Base-by-base conservation (phyloP, 257 asterid genomes). In the Anisodus tanguticus region DNA sequence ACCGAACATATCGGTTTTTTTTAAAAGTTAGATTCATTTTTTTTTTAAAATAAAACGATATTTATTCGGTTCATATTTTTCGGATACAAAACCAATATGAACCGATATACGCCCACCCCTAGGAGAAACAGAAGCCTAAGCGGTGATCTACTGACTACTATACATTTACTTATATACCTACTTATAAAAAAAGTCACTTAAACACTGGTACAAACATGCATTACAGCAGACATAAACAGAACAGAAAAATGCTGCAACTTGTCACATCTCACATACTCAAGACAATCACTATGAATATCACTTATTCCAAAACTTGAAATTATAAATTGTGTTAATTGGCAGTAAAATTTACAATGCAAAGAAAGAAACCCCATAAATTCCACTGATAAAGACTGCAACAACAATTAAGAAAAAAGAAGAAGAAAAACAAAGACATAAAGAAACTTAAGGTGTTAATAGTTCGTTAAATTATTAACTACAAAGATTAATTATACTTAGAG, bases 101-200 rank as follows among this genome's bases (percentile, higher is more conserved):
- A 22, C 26, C 26, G 26, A 22, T 22, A 22, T 22, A 22, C 26
- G 26, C 26, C 26, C 26, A 22, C 26, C 26, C 26, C 26, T 22
- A 72, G n/a, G 80, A 74, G 35, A 31, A 31, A 31, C n/a, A 74
- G 19, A 17, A 49, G 80, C 43, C 80, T 49, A 74, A 45, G 60
- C 39, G 22, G 5, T 31, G 6, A 31, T 31, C 35, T 31, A 31
- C 35, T 31, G 35, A 31, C 62, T 57, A 57, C 62, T 57, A 4
- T 12, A 57, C 19, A 57, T 4, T 57, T 15, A 57, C 62, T 13
- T 57, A 57, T 12, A 15, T 57, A 57, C 62, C 8, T 3, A 57
- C 62, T 57, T 57, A 57, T 57, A 13, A 57, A 57, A 4, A 57
- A 13, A 57, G 4, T 9, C 19, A 12, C 22, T 57, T 57, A 15